A percentile compares a stretch with the other conserved stretches of the same genome.
These are phyloP conservation scores for Elongisporangium anandrum DNA, from an alignment of 352 stramenopile genomes.

Conservation along the genomic window DNA sequence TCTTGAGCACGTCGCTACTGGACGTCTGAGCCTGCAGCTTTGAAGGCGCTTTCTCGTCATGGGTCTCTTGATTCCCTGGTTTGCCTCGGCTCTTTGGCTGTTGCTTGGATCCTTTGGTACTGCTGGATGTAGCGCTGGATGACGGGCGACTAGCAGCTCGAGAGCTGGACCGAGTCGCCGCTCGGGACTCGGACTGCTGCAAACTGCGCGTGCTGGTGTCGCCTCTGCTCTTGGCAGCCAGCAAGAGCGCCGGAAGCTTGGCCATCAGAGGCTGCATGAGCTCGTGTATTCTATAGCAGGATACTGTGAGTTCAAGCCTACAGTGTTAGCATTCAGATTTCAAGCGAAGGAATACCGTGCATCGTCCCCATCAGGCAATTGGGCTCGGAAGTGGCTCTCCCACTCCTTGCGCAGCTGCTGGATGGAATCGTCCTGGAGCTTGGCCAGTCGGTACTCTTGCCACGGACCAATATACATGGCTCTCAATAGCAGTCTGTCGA, in stretches of 20 bases:
- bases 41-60: slow-evolving; percentile 14
- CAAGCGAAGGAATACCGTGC: slow-evolving; percentile 14
- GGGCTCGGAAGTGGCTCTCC: slow-evolving; percentile 49
- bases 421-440: slow-evolving; percentile 79
- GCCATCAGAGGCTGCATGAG: slow-evolving; percentile 75
- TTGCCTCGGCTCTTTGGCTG: slow-evolving; percentile 5
- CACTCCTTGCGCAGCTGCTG: slow-evolving; percentile 62
- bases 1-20: slow-evolving; percentile 7
- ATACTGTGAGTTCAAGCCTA: background rate
- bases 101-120: background rate
- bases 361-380: slow-evolving; percentile 47
- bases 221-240: slow-evolving; percentile 31
- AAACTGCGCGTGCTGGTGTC: slow-evolving; percentile 12
- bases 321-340: background rate
- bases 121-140: background rate
- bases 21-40: slow-evolving; percentile 6
- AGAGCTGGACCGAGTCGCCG: background rate
- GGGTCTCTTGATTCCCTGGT: slow-evolving; percentile 38
- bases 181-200: slow-evolving; percentile 18
- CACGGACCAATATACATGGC: slow-evolving; percentile 82
- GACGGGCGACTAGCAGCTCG: background rate
- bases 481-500: background rate
- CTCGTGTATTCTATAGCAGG: slow-evolving; percentile 45
- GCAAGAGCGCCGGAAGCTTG: slow-evolving; percentile 64
- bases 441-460: slow-evolving; percentile 82